Percentiles rank a stretch among this genome's conserved stretches.
phyloP scores from a whole-genome alignment of 768 basidiomycete genomes.

The Psilocybe subaeruginosa region DNA sequence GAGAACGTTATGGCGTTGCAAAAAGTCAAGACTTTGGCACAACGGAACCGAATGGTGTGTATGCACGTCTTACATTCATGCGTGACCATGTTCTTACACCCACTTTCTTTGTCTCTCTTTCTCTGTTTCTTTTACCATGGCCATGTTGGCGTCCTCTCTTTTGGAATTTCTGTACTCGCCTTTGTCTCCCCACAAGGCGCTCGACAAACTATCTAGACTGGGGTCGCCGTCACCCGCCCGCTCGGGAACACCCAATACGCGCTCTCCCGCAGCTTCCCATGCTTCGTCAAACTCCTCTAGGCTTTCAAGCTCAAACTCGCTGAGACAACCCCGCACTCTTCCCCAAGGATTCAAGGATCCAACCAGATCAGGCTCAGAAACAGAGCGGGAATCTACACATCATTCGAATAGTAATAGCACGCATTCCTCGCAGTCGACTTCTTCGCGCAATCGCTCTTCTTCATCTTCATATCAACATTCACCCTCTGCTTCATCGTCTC shows the following conservation, averaged over 20 bases:
- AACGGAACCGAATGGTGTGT: slow-evolving; percentile 75
- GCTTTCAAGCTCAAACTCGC: slow-evolving; percentile 36
- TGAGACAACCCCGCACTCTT: slow-evolving; percentile 30
- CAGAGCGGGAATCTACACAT: slow-evolving; percentile 67
- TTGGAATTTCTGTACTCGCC: slow-evolving; percentile 32
- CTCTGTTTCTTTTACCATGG: slow-evolving; percentile 25
- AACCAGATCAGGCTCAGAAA: slow-evolving; percentile 75
- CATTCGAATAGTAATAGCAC: slow-evolving; percentile 32
- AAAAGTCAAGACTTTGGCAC: slow-evolving; percentile 69
- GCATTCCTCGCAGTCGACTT: slow-evolving; percentile 26
- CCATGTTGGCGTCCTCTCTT: slow-evolving; percentile 27
- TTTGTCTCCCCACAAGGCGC: slow-evolving; percentile 45
- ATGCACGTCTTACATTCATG: slow-evolving; percentile 17
- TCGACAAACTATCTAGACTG: slow-evolving; percentile 68
- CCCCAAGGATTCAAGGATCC: slow-evolving; percentile 32
- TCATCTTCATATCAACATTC: slow-evolving; percentile 24
- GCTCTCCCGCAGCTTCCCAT: slow-evolving; percentile 39
- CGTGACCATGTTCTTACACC: slow-evolving; percentile 12
- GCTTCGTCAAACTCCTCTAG: slow-evolving; percentile 30
- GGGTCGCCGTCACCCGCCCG: slow-evolving; percentile 57
- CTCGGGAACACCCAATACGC: slow-evolving; percentile 25
- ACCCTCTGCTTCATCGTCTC: slow-evolving; percentile 18
- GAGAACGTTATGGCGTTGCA: slow-evolving; percentile 65
- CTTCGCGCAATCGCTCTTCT: slow-evolving; percentile 20
- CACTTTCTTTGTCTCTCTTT: slow-evolving; percentile 9